Base-by-base conservation (phyloP, 495 filamentous ascomycete genomes). In the Neurospora sp. region DNA sequence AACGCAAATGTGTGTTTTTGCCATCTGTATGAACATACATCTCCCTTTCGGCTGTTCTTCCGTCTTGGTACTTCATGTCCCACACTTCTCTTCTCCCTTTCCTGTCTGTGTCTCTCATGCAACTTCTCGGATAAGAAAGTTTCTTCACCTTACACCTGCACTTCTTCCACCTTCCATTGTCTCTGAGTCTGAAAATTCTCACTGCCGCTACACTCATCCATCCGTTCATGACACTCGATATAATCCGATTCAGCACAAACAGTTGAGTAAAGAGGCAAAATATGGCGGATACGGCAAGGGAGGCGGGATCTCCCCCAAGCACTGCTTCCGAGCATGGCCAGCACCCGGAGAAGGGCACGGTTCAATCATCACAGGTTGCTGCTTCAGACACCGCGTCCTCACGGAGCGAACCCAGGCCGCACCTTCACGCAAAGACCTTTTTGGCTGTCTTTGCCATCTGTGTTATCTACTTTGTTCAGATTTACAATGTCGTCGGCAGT, bases 401-500 rank as follows among this genome's bases (percentile, higher is more conserved):
- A 61, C 53, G 40, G 20, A 74, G 77, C 20, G 72, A 73, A 42
- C 70, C 72, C 31, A 69, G 69, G 69, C 77, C 80, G 44, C 77
- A 77, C 27, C 72, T 82, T 20, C 79, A 80, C 71, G 76, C 76
- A 38, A 81, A 77, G 73, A 82, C 80, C 10, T 80, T 75, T 59
- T 71, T 82, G 12, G 74, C 75, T n/a, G 75, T 82, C 35, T 76
- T 81, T 61, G 73, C 80, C 31, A 74, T 80, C 1, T 76, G 76
- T 68, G 45, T 78, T 7, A 81, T 82, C 40, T 82, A 81, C 71
- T 76, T 79, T 61, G 77, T 75, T 35, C 79, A 81, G 73, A 73
- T 78, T 40, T 71, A 77, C 70, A 76, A 74, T 40, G 68, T 81
- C 41, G 79, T 81, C 20, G 78, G 79, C 17, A 74, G 77, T 10